These are phyloP conservation scores for Chamaecrista fasciculata DNA, from an alignment of 306 rosid species.

Conservation along the genomic window DNA sequence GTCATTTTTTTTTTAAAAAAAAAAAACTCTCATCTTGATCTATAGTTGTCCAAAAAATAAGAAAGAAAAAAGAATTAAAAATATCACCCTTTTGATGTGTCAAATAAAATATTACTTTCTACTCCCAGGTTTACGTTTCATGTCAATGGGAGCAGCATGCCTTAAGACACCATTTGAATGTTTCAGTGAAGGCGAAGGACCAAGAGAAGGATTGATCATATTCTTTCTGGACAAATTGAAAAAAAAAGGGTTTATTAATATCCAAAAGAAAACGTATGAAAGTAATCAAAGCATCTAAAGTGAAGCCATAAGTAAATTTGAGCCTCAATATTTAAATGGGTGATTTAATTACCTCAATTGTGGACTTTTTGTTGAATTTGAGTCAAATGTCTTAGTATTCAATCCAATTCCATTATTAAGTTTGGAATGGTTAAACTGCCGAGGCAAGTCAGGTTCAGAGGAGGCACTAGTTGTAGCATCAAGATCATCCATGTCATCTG, in stretches of 20 bases:
- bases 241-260: conserved; percentile 1
- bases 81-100: conserved; percentile 32
- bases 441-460: conserved; percentile 85
- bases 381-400: conserved; percentile 45
- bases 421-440: conserved; percentile 84
- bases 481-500: conserved; percentile 75
- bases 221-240: conserved; percentile 55
- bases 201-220: conserved; percentile 43
- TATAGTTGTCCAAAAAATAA: conserved; percentile 27
- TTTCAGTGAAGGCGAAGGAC: conserved; percentile 85
- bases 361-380: conserved; percentile 56
- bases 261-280: not conserved
- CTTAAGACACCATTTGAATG: conserved; percentile 55
- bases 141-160: conserved; percentile 67
- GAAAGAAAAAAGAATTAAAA: conserved; percentile 7
- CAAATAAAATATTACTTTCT: conserved; percentile 52
- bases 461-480: conserved; percentile 96
- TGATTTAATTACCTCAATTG: conserved; percentile 59
- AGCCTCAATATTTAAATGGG: not conserved
- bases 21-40: conserved; percentile 29
- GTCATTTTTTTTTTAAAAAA: too few relatives aligned
- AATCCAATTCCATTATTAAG: conserved; percentile 56
- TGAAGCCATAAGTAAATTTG: not conserved
- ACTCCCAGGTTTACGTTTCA: conserved; percentile 66
- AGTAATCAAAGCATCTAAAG: not conserved